Evolutionary conservation across 495 filamentous ascomycete species (phyloP), one percentile per base, ranked within the genome.

Genomic region (Hypoxylon rickii): DNA sequence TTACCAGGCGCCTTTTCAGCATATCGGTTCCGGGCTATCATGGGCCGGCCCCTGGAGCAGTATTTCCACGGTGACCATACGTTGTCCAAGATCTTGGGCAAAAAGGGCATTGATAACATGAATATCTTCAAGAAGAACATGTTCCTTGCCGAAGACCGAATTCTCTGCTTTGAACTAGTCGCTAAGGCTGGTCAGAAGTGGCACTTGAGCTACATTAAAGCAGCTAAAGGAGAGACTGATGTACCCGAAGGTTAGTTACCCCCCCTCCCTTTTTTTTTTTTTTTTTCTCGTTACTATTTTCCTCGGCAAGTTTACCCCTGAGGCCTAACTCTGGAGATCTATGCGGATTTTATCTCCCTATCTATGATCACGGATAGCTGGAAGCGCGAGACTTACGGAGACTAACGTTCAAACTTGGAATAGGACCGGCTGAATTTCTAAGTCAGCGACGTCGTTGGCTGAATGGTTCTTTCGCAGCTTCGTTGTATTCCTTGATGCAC

Each of bases 61-160:
- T 98, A 98, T 70, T 98, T 98, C 84, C 94, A 97, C 70, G 94
- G 94, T 80, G 94, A 98, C 68, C 94, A 98, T 72, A 98, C 94
- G 0, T 83, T 97, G 16, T 95, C 94, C 48, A 94, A 94, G 74
- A 83, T 90, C 44, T 83, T 96, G 47, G 91, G 90, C 51, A 96
- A 96, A 76, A 99, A 99, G 82, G 94, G 94, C 79, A 97, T 98
- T 64, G 94, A 98, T 69, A 94, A 92, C 60, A 99, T 98, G 94
- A 97, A 97, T 71, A 97, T 98, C 62, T 97, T 98, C 87, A 97
- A 98, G 80, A 98, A 98, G 84, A 98, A 98, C 83, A 97, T 98
- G 94, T 98, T 97, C 82, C 92, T 98, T 81, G 94, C 94, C 74
- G 94, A 98, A 78, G 94, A 98, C 86, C 92, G 94, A 81, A 98